Evolutionary conservation across 2,329 filamentous ascomycete species (phyloP).

Genomic region (Cladosporium velox): DNA sequence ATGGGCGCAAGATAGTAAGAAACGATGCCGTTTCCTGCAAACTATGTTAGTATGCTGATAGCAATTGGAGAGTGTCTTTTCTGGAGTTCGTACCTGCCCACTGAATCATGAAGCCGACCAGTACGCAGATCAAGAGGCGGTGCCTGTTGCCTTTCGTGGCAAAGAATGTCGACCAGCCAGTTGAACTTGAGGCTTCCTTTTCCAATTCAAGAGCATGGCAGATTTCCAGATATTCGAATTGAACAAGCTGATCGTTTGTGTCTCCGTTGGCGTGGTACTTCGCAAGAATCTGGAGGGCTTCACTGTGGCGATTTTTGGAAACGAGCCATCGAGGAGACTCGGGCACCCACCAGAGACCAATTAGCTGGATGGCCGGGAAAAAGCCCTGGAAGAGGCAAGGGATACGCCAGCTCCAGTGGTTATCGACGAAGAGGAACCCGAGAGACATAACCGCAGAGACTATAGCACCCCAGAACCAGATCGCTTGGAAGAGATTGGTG

Average conservation of each 20-base stretch:
- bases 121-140: constrained; percentile 43
- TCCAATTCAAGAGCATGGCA: constrained; percentile 58
- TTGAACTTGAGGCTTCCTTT: constrained; percentile 50
- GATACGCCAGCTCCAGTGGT: constrained; percentile 33
- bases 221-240: constrained; percentile 64
- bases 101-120: constrained; percentile 42
- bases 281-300: constrained; percentile 38
- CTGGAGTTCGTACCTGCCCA: constrained; percentile 38
- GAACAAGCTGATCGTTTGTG: constrained; percentile 53
- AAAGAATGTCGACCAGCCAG: constrained; percentile 26
- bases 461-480: constrained; percentile 31
- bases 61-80: not conserved
- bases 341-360: constrained; percentile 28
- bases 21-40: not conserved
- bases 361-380: constrained; percentile 27
- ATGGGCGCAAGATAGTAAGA: constrained; percentile 32
- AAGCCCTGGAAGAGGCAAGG: constrained; percentile 32
- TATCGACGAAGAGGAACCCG: constrained; percentile 27
- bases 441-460: constrained; percentile 30
- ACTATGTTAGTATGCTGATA: not conserved
- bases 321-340: constrained; percentile 34
- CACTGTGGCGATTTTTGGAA: constrained; percentile 26
- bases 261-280: constrained; percentile 51
- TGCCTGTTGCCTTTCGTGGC: constrained; percentile 38
- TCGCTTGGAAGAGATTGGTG: constrained; percentile 27